Percentiles rank a stretch among this genome's conserved stretches.
These are phyloP conservation scores for Porpolomopsis calyptriformis DNA, from an alignment of 768 basidiomycete species.

Conservation along the genomic window DNA sequence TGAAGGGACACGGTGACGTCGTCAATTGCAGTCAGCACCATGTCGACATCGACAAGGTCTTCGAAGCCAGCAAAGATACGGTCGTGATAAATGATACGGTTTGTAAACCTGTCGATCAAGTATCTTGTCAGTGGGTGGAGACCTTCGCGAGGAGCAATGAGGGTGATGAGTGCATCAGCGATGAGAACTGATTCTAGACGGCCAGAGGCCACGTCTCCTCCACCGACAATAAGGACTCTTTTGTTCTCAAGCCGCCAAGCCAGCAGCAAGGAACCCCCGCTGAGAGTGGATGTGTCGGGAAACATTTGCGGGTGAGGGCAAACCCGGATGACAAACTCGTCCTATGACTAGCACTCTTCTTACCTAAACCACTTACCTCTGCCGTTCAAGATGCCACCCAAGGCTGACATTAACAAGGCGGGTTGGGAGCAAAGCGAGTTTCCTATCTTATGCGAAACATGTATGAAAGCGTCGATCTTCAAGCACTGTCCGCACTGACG, in stretches of 20 bases:
- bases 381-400: constrained; percentile 63
- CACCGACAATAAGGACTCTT: constrained; percentile 83
- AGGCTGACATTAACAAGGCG: constrained; percentile 91
- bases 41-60: constrained; percentile 64
- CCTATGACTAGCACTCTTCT: no score
- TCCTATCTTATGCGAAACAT: constrained; percentile 89
- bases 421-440: constrained; percentile 93
- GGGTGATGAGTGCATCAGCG: constrained; percentile 66
- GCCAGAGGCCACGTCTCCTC: constrained; percentile 84
- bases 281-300: constrained; percentile 8
- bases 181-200: constrained; percentile 78
- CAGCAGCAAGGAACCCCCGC: constrained; percentile 72
- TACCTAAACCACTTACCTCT: no score
- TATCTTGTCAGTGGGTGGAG: constrained; percentile 50
- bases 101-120: constrained; percentile 37
- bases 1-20: constrained; percentile 58
- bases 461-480: constrained; percentile 30
- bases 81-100: constrained; percentile 60
- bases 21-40: constrained; percentile 93
- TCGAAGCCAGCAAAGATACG: constrained; percentile 51
- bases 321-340: no score
- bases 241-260: constrained; percentile 89
- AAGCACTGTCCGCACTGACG: constrained; percentile 3
- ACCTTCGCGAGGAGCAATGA: constrained; percentile 63
- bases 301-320: no score